A percentile compares a stretch with the other conserved stretches of the same genome.
Conservation (phyloP, 1,284 basidiomycete genomes). For the Jaminaea rosea region DNA sequence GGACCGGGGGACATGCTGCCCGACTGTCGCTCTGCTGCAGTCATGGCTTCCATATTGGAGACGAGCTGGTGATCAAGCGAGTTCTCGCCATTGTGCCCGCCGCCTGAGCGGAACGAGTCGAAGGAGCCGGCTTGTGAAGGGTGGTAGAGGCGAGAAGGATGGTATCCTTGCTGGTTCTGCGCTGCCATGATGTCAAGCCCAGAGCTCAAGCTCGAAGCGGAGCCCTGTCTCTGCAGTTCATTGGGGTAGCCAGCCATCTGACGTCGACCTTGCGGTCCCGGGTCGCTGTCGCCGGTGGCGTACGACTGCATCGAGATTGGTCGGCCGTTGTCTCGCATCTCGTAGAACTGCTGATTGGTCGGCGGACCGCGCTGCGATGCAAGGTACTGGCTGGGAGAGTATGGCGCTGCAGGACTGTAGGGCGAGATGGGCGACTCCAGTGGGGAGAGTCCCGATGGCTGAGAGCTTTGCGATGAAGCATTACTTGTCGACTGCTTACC, state of each 20-base stretch:
- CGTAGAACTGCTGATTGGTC: not conserved
- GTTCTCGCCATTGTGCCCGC: constrained; percentile 25
- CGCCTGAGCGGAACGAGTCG: constrained; percentile 21
- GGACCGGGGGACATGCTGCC: constrained; percentile 31
- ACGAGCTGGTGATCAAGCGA: constrained; percentile 40
- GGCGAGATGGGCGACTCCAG: not conserved
- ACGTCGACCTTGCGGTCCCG: constrained; percentile 25
- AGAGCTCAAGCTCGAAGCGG: constrained; percentile 4
- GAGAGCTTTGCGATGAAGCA: not conserved
- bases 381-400: not conserved
- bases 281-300: constrained; percentile 35
- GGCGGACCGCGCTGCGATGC: not conserved
- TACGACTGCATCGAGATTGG: constrained; percentile 35
- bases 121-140: constrained; percentile 19
- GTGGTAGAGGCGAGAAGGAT: not conserved
- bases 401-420: not conserved
- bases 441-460: not conserved
- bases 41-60: constrained; percentile 40
- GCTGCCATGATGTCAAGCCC: constrained; percentile 23
- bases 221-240: constrained; percentile 5
- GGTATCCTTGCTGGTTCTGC: constrained; percentile 3
- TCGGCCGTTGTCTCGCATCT: constrained; percentile 2
- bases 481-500: constrained; percentile 27
- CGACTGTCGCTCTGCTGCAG: constrained; percentile 26
- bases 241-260: constrained; percentile 10